phyloP scores from a whole-genome alignment of 2,329 filamentous ascomycete species.

The Aspergillus sp. region DNA sequence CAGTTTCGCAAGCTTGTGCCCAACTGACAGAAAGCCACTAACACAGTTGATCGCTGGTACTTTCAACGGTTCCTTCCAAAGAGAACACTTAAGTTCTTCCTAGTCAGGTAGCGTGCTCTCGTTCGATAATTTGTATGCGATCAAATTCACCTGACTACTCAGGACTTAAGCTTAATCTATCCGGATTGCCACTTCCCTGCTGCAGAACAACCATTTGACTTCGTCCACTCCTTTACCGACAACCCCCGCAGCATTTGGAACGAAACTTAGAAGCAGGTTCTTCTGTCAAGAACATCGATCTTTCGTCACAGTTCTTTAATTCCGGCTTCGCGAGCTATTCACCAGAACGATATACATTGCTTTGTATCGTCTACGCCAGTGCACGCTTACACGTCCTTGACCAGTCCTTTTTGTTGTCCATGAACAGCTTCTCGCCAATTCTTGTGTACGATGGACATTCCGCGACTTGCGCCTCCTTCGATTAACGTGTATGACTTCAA shows the following conservation, averaged over 20 bases:
- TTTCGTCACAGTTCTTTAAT: neutral
- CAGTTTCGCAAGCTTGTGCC: slow-evolving; percentile 19
- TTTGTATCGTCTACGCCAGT: slow-evolving; percentile 5
- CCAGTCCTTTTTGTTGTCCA: slow-evolving; percentile 11
- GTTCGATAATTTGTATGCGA: neutral
- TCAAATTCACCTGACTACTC: neutral
- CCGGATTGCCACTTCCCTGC: neutral
- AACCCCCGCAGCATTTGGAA: slow-evolving; percentile 6
- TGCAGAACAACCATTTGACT: neutral
- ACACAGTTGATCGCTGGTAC: slow-evolving; percentile 13
- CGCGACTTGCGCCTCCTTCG: slow-evolving; percentile 44
- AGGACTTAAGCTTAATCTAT: slow-evolving; percentile 4
- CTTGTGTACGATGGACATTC: slow-evolving; percentile 48
- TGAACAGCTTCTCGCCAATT: slow-evolving; percentile 24
- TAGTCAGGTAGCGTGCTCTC: neutral
- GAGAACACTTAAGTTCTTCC: neutral
- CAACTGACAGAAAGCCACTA: slow-evolving; percentile 16
- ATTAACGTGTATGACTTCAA: slow-evolving; percentile 48
- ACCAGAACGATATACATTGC: neutral
- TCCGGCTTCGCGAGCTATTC: neutral
- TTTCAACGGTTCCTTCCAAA: neutral
- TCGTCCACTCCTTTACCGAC: neutral
- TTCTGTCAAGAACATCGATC: slow-evolving; percentile 17
- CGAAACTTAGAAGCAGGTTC: slow-evolving; percentile 23
- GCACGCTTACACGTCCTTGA: neutral